A percentile compares a stretch with the other conserved stretches of the same genome.
phyloP scores from a whole-genome alignment of 352 stramenopile genomes.

The Phytopythium boreale region DNA sequence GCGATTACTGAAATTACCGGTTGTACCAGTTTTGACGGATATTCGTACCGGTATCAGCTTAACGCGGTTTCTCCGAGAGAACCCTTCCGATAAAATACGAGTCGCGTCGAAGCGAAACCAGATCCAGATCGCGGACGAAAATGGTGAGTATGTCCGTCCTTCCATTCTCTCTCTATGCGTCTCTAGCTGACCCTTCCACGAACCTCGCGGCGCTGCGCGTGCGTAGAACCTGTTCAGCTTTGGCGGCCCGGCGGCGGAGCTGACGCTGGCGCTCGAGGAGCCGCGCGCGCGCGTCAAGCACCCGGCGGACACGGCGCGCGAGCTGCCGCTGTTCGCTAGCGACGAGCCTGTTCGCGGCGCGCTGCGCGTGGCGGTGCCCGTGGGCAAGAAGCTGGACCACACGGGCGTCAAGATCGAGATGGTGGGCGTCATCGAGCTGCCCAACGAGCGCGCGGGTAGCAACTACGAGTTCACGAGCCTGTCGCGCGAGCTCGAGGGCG shows the following conservation, averaged over 20 bases:
- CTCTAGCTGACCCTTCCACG: not conserved
- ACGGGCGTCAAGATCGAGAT: conserved; percentile 96
- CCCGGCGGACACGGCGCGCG: conserved; percentile 21
- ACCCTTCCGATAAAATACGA: too few relatives aligned
- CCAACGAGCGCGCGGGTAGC: conserved; percentile 63
- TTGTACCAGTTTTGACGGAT: too few relatives aligned
- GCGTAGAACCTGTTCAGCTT: conserved; percentile 59
- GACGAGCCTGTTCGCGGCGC: conserved; percentile 62
- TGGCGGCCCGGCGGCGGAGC: conserved; percentile 32
- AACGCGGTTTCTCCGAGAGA: too few relatives aligned
- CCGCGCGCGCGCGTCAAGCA: conserved; percentile 21
- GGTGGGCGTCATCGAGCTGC: conserved; percentile 92
- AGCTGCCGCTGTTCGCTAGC: conserved; percentile 50
- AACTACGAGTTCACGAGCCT: conserved; percentile 93
- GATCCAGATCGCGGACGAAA: too few relatives aligned
- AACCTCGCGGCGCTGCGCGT: not conserved
- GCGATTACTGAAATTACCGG: too few relatives aligned
- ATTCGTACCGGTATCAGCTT: too few relatives aligned
- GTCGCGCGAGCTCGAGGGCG: conserved; percentile 81
- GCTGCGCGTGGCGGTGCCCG: conserved; percentile 71
- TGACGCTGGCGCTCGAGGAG: conserved; percentile 37
- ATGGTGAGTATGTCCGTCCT: not conserved
- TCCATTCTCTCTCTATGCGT: not conserved
- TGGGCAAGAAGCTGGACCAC: conserved; percentile 94
- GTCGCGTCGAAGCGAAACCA: too few relatives aligned